These are phyloP conservation scores for Metschnikowia lachancei DNA, from an alignment of 805 yeast species.

Conservation along the genomic window DNA sequence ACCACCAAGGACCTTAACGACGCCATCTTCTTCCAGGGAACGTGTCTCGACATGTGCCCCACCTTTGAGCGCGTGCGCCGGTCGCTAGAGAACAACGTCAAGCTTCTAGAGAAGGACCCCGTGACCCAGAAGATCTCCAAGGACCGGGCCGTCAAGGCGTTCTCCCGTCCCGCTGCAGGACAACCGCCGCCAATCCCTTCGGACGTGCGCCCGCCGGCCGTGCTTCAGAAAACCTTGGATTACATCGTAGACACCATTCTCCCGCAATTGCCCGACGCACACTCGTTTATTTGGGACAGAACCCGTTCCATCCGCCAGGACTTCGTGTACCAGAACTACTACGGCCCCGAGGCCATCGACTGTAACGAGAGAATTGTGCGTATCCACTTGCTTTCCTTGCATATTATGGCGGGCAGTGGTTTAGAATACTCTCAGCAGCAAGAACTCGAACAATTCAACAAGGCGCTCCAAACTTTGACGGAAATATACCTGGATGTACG, in stretches of 20 bases:
- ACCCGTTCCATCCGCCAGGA: conserved; percentile 96
- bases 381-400: conserved; percentile 77
- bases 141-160: conserved; percentile 76
- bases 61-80: conserved; percentile 86
- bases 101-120: conserved; percentile 69
- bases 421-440: conserved; percentile 88
- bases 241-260: conserved; percentile 66
- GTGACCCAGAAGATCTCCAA: conserved; percentile 51
- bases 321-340: conserved; percentile 90
- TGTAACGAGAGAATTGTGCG: conserved; percentile 91
- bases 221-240: conserved; percentile 63
- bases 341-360: conserved; percentile 89
- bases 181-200: conserved; percentile 97
- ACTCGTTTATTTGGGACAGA: conserved; percentile 94
- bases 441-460: conserved; percentile 90
- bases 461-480: conserved; percentile 80
- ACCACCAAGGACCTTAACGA: conserved; percentile 78
- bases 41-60: conserved; percentile 95
- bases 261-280: conserved; percentile 73
- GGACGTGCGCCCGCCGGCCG: conserved; percentile 90
- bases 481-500: conserved; percentile 85
- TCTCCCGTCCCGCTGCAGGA: conserved; percentile 96
- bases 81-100: conserved; percentile 81
- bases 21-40: conserved; percentile 83
- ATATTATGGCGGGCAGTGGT: conserved; percentile 73